Base-by-base conservation (phyloP, 2,329 filamentous ascomycete species). In the Penicillium sp. region DNA sequence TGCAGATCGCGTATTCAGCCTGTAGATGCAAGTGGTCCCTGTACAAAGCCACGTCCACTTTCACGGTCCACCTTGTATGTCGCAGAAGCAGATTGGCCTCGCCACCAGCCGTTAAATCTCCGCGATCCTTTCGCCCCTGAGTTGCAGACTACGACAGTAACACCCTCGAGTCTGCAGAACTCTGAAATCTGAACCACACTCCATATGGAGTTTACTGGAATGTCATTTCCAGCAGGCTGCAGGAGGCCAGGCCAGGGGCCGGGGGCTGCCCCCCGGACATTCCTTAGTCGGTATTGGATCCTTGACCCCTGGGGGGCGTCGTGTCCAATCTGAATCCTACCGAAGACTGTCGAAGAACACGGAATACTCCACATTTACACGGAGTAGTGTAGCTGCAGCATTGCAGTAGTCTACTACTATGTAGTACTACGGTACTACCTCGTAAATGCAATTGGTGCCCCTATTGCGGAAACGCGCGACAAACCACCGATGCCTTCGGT, bases 31-130 rank as follows among this genome's bases (percentile, higher is more conserved):
- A 15, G 10, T 49, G 45, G 28, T 35, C 45, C 45, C 45, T 49
- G 45, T 25, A 1, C n/a, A 20, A 35, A 20, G n/a, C n/a, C 28
- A 35, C n/a, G 28, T 31, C 28, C 28, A 31, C 28, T 20, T 31
- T 25, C 25, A 25, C 4, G 25, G 45, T 5, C 45, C 17, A 51
- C 2, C 15, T 15, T 38, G 20, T 11, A 51, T 20, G 11, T 35
- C 42, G 17, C 20, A 7, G 31, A 15, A 37, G n/a, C 15, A 11
- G 14, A 35, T 39, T 22, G 25, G 11, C 49, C 35, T 51, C 35
- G 49, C 49, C 49, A 51, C 48, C 48, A 5, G 31, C 34, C 35
- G 20, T 38, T 39, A 51, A 51, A 28, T 51, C 49, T 39, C 49
- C 49, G 49, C 2, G 1, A n/a, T 35, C 34, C 6, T 15, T 5